Evolutionary conservation across 1,284 basidiomycete species (phyloP), one percentile per base, ranked within the genome.

Genomic region (Marasmius oreades): DNA sequence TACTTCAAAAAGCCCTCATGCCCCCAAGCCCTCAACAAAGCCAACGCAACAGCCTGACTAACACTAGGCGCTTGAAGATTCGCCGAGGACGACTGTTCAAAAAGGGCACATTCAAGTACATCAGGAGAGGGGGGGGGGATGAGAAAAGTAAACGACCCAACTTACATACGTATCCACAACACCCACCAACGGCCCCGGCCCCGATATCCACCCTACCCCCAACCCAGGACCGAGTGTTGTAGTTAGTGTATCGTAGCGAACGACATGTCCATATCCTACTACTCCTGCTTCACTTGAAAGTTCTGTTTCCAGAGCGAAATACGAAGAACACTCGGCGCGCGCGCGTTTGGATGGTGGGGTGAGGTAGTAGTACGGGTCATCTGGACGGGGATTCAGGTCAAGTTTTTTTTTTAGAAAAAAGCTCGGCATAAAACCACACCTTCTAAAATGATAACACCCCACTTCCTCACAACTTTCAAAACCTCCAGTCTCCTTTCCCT

Each of bases 341-440:
- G n/a, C n/a, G n/a, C n/a, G n/a, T n/a, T 42, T 16, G 16, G 39
- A 42, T 18, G 39, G 39, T 14, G 39, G n/a, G 39, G 28, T 11
- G 20, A 50, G 47, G 28, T 50, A 50, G 18, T 50, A 50, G 7
- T 50, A 50, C 2, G 47, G 47, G 47, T 50, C 47, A 26, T 50
- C 47, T 42, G 39, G 7, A 14, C n/a, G 39, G 7, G 39, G 39
- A 20, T 31, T n/a, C n/a, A 31, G 4, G 28, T 5, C 28, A 10
- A 10, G 28, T n/a, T n/a, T n/a, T n/a, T n/a, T n/a, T n/a, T n/a
- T n/a, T n/a, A n/a, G n/a, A n/a, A n/a, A n/a, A n/a, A n/a, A n/a
- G n/a, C n/a, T n/a, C n/a, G n/a, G n/a, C n/a, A n/a, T 16, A 42
- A 16, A 20, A 7, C 2, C 39, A 20, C 39, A 42, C 39, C 39